phyloP scores from a whole-genome alignment of 768 basidiomycete genomes.

The Russula dissimulans region DNA sequence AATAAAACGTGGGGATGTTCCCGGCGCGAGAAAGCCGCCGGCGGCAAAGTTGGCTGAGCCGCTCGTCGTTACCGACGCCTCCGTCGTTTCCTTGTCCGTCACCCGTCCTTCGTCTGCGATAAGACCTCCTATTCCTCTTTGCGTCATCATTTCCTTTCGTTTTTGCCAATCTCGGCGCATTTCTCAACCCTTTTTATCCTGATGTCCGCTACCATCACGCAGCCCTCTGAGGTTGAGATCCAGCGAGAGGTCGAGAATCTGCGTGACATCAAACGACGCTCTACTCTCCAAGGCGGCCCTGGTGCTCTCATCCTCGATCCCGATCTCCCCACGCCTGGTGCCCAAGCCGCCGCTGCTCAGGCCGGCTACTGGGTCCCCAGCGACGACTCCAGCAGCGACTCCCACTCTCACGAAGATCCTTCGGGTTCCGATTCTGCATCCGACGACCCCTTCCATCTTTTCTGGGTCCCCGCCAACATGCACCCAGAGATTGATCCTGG shows the following conservation, averaged over 20 bases:
- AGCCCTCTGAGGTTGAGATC: slow-evolving; percentile 78
- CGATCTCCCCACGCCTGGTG: slow-evolving; percentile 73
- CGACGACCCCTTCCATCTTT: slow-evolving; percentile 83
- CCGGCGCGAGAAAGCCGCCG: not conserved
- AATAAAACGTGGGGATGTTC: too few relatives aligned
- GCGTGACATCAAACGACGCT: slow-evolving; percentile 76
- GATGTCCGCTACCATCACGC: slow-evolving; percentile 30
- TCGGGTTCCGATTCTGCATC: slow-evolving; percentile 31
- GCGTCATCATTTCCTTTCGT: not conserved
- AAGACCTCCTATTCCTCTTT: not conserved
- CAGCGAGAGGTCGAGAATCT: slow-evolving; percentile 81
- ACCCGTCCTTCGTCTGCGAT: not conserved
- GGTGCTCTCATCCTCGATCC: slow-evolving; percentile 83
- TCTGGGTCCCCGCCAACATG: slow-evolving; percentile 96
- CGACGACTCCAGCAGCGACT: slow-evolving; percentile 35
- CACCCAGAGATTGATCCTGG: slow-evolving; percentile 97
- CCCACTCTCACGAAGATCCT: slow-evolving; percentile 36
- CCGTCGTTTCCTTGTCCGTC: not conserved
- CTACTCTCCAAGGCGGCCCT: slow-evolving; percentile 61
- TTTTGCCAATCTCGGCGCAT: not conserved
- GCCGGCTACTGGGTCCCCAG: slow-evolving; percentile 25
- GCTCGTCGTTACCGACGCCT: slow-evolving; percentile 14
- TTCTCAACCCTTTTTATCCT: not conserved
- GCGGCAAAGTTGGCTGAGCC: not conserved
- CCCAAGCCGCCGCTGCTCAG: slow-evolving; percentile 38